Base-by-base conservation (phyloP, 139 green algal species). In the Closterium sp. region DNA sequence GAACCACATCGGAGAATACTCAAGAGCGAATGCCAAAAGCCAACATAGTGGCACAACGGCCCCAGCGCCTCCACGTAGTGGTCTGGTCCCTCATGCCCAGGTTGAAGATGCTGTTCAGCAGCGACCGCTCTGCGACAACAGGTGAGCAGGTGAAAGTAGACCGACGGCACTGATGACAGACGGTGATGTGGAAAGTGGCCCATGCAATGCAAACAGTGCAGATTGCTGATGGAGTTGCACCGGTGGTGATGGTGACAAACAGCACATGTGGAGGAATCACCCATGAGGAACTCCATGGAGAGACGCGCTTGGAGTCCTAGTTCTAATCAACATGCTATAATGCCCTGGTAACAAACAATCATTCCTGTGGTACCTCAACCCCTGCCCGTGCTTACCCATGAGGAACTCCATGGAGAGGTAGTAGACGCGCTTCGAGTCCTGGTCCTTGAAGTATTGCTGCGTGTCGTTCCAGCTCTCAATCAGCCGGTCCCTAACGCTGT, bases 391-490 rank as follows among this genome's bases (percentile, higher is more conserved):
- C 86, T 89, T 31, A 94, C 92, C 98, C 97, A 99, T 99, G 22
- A 99, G 96, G 94, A 99, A 99, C 96, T 98, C 96, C 97, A 97
- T 96, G 86, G 97, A 98, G 91, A 99, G 95, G 96, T 99, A 99
- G 96, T 99, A 99, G 34, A 99, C 97, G 30, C 96, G 95, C 96
- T 99, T 99, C 70, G 97, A 97, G 95, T 98, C 97, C 90, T 96
- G 87, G 91, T 98, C 96, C 94, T 96, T 98, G 96, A 99, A 98
- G 95, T 97, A 98, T 27, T 97, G 97, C 95, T 99, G 97, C 0
- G 98, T 99, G 96, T 99, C 98, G 93, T 99, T 99, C 98, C 98
- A 99, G 87, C 95, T 96, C 96, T 99, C 98, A 86, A 99, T 99
- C 34, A 99, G 96, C 28, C 98, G 94, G 95, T 99, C 98, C 9